Evolutionary conservation across 441 rosid species (phyloP).

Genomic region (Brassica balearica): DNA sequence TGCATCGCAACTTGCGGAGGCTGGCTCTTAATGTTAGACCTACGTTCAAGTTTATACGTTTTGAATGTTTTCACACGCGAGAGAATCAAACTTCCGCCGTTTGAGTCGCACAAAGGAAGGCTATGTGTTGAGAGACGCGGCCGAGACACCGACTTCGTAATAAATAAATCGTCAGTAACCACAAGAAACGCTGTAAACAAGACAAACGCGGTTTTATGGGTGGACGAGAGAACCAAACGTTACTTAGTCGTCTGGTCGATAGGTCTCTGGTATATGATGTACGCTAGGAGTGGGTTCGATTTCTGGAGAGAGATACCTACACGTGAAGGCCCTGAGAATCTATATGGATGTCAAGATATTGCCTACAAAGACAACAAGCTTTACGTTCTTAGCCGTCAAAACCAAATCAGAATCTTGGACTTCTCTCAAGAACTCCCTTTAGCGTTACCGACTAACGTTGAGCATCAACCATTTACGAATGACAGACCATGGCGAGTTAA

Average conservation of each 20-base stretch:
- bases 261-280: conserved; percentile 20
- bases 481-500: neutral
- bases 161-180: neutral
- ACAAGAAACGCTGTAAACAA: neutral
- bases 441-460: conserved; percentile 6
- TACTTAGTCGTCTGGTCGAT: conserved; percentile 11
- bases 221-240: conserved; percentile 3
- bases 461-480: neutral
- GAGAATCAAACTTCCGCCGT: conserved; percentile 11
- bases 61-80: conserved; percentile 8
- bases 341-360: conserved; percentile 14
- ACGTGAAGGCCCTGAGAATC: conserved; percentile 12
- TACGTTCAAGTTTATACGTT: conserved; percentile 9
- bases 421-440: conserved; percentile 21
- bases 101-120: conserved; percentile 14
- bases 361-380: conserved; percentile 8
- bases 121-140: neutral
- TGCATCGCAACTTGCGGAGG: conserved; percentile 11
- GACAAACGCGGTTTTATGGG: conserved; percentile 22
- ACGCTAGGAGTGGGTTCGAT: neutral
- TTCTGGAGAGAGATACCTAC: conserved; percentile 25
- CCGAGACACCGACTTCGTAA: neutral
- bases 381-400: neutral
- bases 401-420: conserved; percentile 8
- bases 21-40: conserved; percentile 12